Conservation (phyloP, 2,329 filamentous ascomycete species). For the Claviceps maximensis region DNA sequence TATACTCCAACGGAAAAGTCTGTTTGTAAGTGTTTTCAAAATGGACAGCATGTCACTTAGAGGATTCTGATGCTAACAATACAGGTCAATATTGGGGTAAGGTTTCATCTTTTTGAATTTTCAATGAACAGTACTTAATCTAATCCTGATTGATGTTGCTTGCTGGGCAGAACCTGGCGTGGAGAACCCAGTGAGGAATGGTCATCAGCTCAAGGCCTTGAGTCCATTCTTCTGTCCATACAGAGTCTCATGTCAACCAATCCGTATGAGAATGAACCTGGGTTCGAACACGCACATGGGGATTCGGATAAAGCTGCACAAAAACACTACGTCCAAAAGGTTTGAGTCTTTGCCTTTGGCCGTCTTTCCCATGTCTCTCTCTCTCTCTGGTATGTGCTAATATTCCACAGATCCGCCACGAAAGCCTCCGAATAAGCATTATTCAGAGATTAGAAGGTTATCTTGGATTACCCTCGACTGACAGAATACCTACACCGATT, state of each 20-base stretch:
- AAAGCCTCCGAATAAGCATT: conserved; percentile 74
- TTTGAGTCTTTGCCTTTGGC: conserved; percentile 19
- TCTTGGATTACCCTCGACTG: conserved; percentile 46
- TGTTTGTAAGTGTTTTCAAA: conserved; percentile 56
- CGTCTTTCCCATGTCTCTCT: not conserved
- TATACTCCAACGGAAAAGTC: conserved; percentile 82
- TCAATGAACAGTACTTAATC: not conserved
- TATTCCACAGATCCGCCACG: conserved; percentile 65
- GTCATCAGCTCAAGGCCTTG: conserved; percentile 90
- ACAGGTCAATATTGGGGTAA: conserved; percentile 75
- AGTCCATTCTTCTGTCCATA: conserved; percentile 88
- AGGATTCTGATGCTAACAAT: not conserved
- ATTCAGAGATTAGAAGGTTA: conserved; percentile 75
- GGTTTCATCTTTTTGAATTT: not conserved
- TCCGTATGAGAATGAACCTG: conserved; percentile 92
- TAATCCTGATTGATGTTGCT: conserved; percentile 2
- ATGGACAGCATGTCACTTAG: not conserved
- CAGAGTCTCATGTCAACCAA: conserved; percentile 91
- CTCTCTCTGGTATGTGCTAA: not conserved
- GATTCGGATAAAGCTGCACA: conserved; percentile 60
- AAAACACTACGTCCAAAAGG: conserved; percentile 67
- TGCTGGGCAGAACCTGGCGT: conserved; percentile 66
- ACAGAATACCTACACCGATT: conserved; percentile 8
- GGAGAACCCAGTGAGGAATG: conserved; percentile 85
- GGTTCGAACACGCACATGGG: conserved; percentile 65